Evolutionary conservation across 768 basidiomycete species (phyloP).

Genomic region (Pleurotus tuoliensis): DNA sequence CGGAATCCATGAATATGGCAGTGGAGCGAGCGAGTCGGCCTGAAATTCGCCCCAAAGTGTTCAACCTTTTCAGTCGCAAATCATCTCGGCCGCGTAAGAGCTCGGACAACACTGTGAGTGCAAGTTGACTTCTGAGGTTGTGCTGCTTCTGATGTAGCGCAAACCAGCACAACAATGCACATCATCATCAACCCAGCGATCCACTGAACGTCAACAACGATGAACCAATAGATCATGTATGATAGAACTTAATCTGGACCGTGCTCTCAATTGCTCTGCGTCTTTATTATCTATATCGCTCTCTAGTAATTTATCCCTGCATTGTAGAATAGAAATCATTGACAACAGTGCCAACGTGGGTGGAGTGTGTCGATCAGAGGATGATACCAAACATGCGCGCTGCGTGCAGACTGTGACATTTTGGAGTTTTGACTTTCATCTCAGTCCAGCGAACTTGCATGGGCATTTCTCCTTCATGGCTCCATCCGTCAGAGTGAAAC

Average conservation of each 20-base stretch:
- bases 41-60: conserved; percentile 13
- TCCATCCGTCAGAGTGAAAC: conserved; percentile 48
- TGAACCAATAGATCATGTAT: too few relatives aligned
- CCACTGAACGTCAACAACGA: too few relatives aligned
- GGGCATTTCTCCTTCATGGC: conserved; percentile 20
- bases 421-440: neutral
- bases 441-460: neutral
- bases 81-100: conserved; percentile 10
- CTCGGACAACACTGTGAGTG: neutral
- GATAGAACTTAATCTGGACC: too few relatives aligned
- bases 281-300: too few relatives aligned
- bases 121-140: too few relatives aligned
- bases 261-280: too few relatives aligned
- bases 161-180: too few relatives aligned
- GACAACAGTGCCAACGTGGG: too few relatives aligned
- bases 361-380: neutral
- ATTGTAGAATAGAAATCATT: too few relatives aligned
- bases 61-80: conserved; percentile 17
- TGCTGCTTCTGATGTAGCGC: too few relatives aligned
- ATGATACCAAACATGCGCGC: neutral
- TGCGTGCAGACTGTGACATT: neutral
- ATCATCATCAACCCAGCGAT: too few relatives aligned
- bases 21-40: neutral
- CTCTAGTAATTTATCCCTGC: too few relatives aligned
- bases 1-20: conserved; percentile 4